Evolutionary conservation across 2,329 filamentous ascomycete species (phyloP), one percentile per base, ranked within the genome.

Genomic region (Botrytis cinerea): DNA sequence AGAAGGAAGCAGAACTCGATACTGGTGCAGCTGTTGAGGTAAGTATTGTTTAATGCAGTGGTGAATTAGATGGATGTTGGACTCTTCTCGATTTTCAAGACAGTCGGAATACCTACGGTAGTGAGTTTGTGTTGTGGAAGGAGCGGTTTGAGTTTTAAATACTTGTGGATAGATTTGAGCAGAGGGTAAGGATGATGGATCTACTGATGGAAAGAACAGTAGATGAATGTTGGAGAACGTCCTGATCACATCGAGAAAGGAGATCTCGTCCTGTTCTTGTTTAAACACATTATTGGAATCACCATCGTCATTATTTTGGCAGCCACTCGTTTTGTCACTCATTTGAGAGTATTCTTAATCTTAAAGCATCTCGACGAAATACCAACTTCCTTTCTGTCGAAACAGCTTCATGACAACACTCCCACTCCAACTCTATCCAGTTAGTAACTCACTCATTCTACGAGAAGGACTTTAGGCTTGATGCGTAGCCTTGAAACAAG

Each of bases 241-340:
- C 6, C 38, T 43, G 38, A 25, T 9, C 7, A 28, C 8, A 4
- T 12, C 1, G 20, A 12, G 1, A 10, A 16, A 32, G 25, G 25
- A 2, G 14, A n/a, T 10, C 0, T n/a, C 9, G 4, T 54, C 0
- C 35, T 16, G 4, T 54, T 32, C 9, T 43, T 10, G 7, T 32
- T 46, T 1, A 25, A 22, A 22, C 18, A 46, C n/a, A 64, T 68
- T 10, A 32, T 57, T 25, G 48, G 32, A 57, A 69, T 3, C 14
- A 32, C 2, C 10, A 45, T 12, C 48, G 38, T 45, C 51, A 68
- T 32, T 43, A 25, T 69, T 43, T 69, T 57, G 66, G 20, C 38
- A 57, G 66, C 38, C 66, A 7, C 66, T 69, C 66, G 1, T 69
- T 69, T 57, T 16, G 25, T 43, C 38, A 10, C 51, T 59, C n/a